These are phyloP conservation scores for Scortechinia acanthostroma DNA, from an alignment of 2,329 filamentous ascomycete species.

Conservation along the genomic window DNA sequence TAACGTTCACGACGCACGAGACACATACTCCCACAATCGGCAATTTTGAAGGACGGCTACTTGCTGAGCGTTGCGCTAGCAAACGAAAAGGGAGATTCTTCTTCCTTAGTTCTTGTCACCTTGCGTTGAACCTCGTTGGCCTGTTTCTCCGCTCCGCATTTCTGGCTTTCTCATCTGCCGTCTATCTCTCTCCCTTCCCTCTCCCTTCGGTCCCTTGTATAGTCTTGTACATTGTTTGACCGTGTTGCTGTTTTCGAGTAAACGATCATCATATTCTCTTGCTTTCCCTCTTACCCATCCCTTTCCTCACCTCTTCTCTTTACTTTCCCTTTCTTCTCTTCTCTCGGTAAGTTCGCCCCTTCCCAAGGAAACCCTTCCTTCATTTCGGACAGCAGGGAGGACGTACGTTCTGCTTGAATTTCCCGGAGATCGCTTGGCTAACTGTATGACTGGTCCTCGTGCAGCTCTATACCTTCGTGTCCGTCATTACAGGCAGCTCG, in stretches of 20 bases:
- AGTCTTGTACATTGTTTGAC: background rate
- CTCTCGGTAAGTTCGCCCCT: background rate
- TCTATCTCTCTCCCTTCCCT: background rate
- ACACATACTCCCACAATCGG: too few species aligned
- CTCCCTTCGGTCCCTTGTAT: background rate
- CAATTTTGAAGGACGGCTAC: too few species aligned
- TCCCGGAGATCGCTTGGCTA: too few species aligned
- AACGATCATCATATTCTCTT: too few species aligned
- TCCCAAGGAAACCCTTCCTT: too few species aligned
- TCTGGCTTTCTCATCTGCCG: background rate
- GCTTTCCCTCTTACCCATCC: background rate
- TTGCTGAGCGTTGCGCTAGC: background rate
- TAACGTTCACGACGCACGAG: too few species aligned
- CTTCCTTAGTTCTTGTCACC: background rate
- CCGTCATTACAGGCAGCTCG: background rate
- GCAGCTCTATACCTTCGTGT: constrained; percentile 1
- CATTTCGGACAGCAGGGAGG: background rate
- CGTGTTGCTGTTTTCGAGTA: too few species aligned
- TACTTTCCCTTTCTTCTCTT: background rate
- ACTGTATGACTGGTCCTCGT: too few species aligned
- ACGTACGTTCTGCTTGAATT: too few species aligned
- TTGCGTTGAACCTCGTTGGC: background rate
- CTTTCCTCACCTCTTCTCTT: background rate
- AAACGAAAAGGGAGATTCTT: background rate
- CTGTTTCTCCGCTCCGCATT: background rate